A percentile compares a stretch with the other conserved stretches of the same genome.
Evolutionary conservation across 805 yeast genomes (phyloP).

Genomic region (Starmerella potacharoeniae): DNA sequence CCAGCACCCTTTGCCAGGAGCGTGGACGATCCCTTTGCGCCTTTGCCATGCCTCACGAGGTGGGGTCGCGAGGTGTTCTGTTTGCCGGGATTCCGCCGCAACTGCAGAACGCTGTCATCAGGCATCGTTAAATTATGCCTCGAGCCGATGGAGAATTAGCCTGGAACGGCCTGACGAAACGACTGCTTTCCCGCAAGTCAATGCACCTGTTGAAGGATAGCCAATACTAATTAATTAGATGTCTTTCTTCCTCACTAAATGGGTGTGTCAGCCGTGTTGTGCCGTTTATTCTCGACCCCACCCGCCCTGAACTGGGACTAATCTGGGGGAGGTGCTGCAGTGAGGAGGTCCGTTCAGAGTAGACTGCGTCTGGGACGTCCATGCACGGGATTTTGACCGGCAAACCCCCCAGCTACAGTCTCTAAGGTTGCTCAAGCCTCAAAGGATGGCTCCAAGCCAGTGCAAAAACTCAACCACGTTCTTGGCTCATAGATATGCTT

Average conservation of each 20-base stretch:
- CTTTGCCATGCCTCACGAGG: slow-evolving; percentile 8
- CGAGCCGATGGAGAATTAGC: not conserved
- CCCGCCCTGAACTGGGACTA: not conserved
- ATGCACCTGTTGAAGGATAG: not conserved
- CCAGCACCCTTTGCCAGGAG: not conserved
- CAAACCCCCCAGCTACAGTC: too few species aligned
- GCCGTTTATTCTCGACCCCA: not conserved
- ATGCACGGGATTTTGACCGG: too few species aligned
- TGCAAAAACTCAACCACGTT: too few species aligned
- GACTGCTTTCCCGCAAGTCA: too few species aligned
- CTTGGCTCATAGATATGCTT: too few species aligned
- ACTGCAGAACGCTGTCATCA: slow-evolving; percentile 9
- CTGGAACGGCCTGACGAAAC: not conserved
- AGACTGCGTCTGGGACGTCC: too few species aligned
- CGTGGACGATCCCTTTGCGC: slow-evolving; percentile 10
- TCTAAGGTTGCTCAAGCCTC: too few species aligned
- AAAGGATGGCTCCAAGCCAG: too few species aligned
- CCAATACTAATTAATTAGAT: not conserved
- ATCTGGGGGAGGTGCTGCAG: not conserved
- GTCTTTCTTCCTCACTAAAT: not conserved
- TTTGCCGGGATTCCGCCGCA: slow-evolving; percentile 15
- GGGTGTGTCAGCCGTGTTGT: not conserved
- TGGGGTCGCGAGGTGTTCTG: slow-evolving; percentile 8
- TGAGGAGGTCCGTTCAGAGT: too few species aligned
- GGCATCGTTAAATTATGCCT: slow-evolving; percentile 2